A percentile compares a stretch with the other conserved stretches of the same genome.
These are phyloP conservation scores for Orbilia quercus DNA, from an alignment of 2,329 filamentous ascomycete genomes.

Conservation along the genomic window DNA sequence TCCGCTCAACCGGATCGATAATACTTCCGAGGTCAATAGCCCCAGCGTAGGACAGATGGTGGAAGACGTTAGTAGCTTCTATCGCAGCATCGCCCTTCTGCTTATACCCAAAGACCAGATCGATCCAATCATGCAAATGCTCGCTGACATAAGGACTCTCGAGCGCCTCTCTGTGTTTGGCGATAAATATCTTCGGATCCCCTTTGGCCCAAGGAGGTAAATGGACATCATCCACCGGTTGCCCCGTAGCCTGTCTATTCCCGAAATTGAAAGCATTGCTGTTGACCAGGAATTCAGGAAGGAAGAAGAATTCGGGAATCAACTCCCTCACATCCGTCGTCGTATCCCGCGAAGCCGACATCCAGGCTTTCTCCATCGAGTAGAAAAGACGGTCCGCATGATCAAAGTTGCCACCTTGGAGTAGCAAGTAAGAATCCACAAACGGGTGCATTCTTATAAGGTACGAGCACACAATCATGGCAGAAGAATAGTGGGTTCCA, in stretches of 20 bases:
- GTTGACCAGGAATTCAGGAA: slow-evolving; percentile 95
- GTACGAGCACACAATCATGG: slow-evolving; percentile 98
- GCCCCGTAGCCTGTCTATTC: slow-evolving; percentile 80
- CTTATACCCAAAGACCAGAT: slow-evolving; percentile 92
- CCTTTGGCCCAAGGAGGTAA: slow-evolving; percentile 98
- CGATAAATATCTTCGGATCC: slow-evolving; percentile 93
- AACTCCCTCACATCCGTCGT: slow-evolving; percentile 95
- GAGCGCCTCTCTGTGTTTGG: slow-evolving; percentile 92
- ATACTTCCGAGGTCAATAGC: slow-evolving; percentile 93
- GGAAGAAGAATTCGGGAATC: slow-evolving; percentile 96
- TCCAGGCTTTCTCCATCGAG: slow-evolving; percentile 90
- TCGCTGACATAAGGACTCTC: slow-evolving; percentile 93
- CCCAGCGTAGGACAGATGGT: slow-evolving; percentile 93
- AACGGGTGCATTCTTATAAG: slow-evolving; percentile 95
- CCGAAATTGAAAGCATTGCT: slow-evolving; percentile 96
- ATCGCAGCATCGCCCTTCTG: slow-evolving; percentile 92
- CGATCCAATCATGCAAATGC: slow-evolving; percentile 93
- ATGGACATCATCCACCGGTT: slow-evolving; percentile 83
- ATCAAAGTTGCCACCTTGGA: slow-evolving; percentile 96
- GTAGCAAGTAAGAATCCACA: slow-evolving; percentile 90
- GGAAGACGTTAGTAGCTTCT: slow-evolving; percentile 93
- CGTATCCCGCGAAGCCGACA: slow-evolving; percentile 86
- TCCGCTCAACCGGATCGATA: slow-evolving; percentile 83
- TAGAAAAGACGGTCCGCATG: slow-evolving; percentile 96
- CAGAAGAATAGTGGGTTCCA: slow-evolving; percentile 97